Conservation (phyloP, 2,329 filamentous ascomycete species). For the Hypomyces rosellus region DNA sequence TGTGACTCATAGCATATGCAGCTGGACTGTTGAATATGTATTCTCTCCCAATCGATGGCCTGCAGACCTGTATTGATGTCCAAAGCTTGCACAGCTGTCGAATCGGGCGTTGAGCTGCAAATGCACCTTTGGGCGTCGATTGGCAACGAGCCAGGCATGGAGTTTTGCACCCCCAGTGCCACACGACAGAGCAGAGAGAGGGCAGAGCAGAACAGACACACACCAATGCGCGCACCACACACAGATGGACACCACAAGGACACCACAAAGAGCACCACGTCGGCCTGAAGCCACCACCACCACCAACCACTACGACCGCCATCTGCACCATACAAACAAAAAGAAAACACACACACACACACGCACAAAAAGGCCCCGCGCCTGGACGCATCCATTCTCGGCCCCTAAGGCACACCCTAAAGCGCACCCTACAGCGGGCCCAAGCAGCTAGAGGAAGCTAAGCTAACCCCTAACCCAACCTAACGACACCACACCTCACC, state of each 20-base stretch:
- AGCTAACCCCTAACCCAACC: slow-evolving; percentile 6
- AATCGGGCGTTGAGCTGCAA: slow-evolving; percentile 13
- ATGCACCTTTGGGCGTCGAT: slow-evolving; percentile 13
- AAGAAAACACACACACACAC: too few relatives aligned
- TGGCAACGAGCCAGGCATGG: slow-evolving; percentile 6
- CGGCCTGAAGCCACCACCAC: neutral
- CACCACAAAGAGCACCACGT: neutral
- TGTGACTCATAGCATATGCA: slow-evolving; percentile 13
- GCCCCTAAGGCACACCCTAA: neutral
- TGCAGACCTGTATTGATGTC: slow-evolving; percentile 20
- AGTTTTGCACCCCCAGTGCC: slow-evolving; percentile 2
- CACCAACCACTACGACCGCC: neutral
- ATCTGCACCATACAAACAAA: too few relatives aligned
- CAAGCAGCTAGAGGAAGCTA: slow-evolving; percentile 8
- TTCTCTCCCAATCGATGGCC: slow-evolving; percentile 17
- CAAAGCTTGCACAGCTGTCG: slow-evolving; percentile 15
- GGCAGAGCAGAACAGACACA: too few relatives aligned
- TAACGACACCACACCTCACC: slow-evolving; percentile 1
- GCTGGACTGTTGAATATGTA: slow-evolving; percentile 7
- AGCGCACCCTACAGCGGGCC: neutral
- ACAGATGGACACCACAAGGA: neutral
- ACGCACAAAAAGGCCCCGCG: neutral
- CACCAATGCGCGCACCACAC: neutral
- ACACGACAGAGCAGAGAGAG: slow-evolving; percentile 1
- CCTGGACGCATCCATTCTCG: neutral